Evolutionary conservation across 2,329 filamentous ascomycete genomes (phyloP), one percentile per base, ranked within the genome.

Genomic region (Pyrenochaeta sp.): DNA sequence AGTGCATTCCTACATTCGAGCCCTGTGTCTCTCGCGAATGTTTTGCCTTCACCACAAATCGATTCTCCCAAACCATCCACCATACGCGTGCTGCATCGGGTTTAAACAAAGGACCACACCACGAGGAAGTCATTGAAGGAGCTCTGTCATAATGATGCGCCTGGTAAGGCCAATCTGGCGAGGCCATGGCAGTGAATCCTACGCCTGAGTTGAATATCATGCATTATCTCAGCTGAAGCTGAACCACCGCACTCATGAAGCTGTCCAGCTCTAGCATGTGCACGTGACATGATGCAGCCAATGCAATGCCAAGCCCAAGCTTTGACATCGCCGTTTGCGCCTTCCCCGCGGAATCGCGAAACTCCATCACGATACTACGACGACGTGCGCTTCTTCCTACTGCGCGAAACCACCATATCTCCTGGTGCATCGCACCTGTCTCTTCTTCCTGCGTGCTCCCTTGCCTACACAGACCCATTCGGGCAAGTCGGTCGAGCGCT

Each of bases 371-470:
- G 50, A 56, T 48, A 62, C 51, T 53, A 61, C 58, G 54, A 57
- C 59, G 56, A 51, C 58, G 56, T 58, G 62, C 56, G 52, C 40
- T 47, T 52, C 54, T 48, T 45, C 52, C 59, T 54, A 28, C 55
- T 48, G 36, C 52, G 39, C 52, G 42, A 55, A 43, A 47, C 43
- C 48, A 15, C 44, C 49, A 44, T 45, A 53, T 30, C n/a, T 22
- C 43, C 48, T 45, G 46, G 56, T 61, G 62, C 52, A 44, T 57
- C 53, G 55, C 59, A 49, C 55, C 46, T 54, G 52, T 62, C 53
- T 62, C 59, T 60, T 50, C 62, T 62, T 66, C 56, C 59, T 61
- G 67, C 65, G 67, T 68, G 64, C 59, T 68, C 65, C 62, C 59
- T 61, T 69, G 62, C 61, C 66, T 67, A 52, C 59, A 44, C 56